Evolutionary conservation across 805 yeast genomes (phyloP), one percentile per base, ranked within the genome.

Genomic region (Cyberlindnera meyerae): DNA sequence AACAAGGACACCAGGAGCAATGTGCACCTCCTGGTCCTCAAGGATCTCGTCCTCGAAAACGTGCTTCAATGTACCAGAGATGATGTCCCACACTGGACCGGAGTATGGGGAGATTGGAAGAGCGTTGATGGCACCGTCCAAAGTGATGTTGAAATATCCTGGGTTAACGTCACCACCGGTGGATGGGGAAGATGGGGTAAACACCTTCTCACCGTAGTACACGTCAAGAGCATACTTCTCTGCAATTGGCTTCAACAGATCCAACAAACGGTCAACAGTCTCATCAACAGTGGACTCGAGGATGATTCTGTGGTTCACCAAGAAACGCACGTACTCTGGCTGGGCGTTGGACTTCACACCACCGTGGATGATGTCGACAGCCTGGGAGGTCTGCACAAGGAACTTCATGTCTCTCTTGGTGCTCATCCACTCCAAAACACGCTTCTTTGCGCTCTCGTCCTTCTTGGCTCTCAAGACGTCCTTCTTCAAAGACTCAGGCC

Each of bases 261-360:
- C 34, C 11, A 52, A 17, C 27, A 52, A 27, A 31, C 45, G 51
- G n/a, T 48, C 51, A 69, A 70, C 14, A 2, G 55, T 51, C 28
- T 63, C 58, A 18, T 48, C 39, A 1, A 71, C 65, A 16, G 69
- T 60, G 12, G 78, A 68, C 43, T 77, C 86, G 30, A 77, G 61
- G 14, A 75, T 71, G 37, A 83, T 66, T 52, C 94, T 68, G 51
- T 81, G 82, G 58, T 85, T 82, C 28, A 77, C 63, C 21, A 60
- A 57, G 4, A 74, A 74, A 18, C 65, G 58, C 6, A 48, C 47
- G 24, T 32, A 39, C 53, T 83, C 90, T 3, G 95, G 94, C 31
- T 84, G 61, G 1, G 93, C 88, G 52, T 84, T 84, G 18, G 79
- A 68, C 59, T 84, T 84, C 40, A 77, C 71, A 29, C 94, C 95